These are phyloP conservation scores for Yarrowia sp. DNA, from an alignment of 805 yeast genomes.

Conservation along the genomic window DNA sequence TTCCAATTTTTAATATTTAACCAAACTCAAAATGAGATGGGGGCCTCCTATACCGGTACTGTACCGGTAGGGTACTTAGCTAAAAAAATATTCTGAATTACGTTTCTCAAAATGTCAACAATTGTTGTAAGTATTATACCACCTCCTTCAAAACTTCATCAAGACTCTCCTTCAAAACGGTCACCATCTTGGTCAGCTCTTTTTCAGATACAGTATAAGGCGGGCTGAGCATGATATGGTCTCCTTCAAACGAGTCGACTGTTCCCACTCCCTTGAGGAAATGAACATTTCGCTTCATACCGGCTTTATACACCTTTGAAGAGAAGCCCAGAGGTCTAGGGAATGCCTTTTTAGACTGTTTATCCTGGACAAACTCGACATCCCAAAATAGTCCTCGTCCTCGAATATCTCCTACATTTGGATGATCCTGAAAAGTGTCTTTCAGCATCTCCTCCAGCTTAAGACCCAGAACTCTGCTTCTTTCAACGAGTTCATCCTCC, in stretches of 20 bases:
- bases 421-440: conserved; percentile 30
- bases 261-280: not conserved
- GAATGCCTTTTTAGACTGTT: conserved; percentile 45
- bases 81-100: too few species aligned
- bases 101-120: too few species aligned
- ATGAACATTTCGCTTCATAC: not conserved
- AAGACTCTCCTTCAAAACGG: not conserved
- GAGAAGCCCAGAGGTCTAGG: not conserved
- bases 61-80: too few species aligned
- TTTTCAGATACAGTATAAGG: not conserved
- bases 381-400: conserved; percentile 64
- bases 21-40: too few species aligned
- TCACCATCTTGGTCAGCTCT: not conserved
- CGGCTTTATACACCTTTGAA: not conserved
- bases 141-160: not conserved
- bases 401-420: conserved; percentile 56
- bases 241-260: conserved; percentile 5
- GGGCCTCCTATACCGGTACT: too few species aligned
- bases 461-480: not conserved
- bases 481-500: not conserved
- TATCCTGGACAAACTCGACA: conserved; percentile 55
- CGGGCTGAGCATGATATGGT: conserved; percentile 7
- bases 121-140: too few species aligned
- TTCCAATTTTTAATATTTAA: too few species aligned
- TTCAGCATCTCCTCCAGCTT: not conserved